A percentile compares a stretch with the other conserved stretches of the same genome.
Conservation (phyloP, 306 rosid species). For the Rubus idaeus region DNA sequence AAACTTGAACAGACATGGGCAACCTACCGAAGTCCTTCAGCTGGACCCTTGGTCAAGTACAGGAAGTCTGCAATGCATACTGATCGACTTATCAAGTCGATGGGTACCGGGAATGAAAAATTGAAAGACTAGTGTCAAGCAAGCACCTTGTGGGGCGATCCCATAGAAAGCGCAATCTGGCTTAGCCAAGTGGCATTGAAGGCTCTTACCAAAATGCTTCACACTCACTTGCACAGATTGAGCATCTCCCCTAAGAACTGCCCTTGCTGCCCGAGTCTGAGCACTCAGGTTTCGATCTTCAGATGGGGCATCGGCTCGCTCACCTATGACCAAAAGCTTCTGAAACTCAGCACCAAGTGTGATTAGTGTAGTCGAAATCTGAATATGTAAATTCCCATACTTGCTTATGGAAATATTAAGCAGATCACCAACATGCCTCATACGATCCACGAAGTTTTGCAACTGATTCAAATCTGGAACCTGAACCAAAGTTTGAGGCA, state of each 20-base stretch:
- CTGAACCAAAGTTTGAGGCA: slow-evolving; percentile 90
- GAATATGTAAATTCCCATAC: slow-evolving; percentile 74
- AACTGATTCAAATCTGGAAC: slow-evolving; percentile 83
- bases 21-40: slow-evolving; percentile 27
- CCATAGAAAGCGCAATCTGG: slow-evolving; percentile 99
- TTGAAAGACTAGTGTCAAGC: slow-evolving; percentile 67
- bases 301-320: slow-evolving; percentile 60
- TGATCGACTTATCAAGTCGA: slow-evolving; percentile 85
- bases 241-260: slow-evolving; percentile 72
- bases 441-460: slow-evolving; percentile 84
- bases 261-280: slow-evolving; percentile 63
- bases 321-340: slow-evolving; percentile 74
- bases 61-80: slow-evolving; percentile 95
- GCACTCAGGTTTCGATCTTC: slow-evolving; percentile 78
- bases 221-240: slow-evolving; percentile 89
- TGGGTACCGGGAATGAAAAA: slow-evolving; percentile 74
- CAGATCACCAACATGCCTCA: slow-evolving; percentile 83
- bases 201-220: slow-evolving; percentile 89
- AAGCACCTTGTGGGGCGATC: slow-evolving; percentile 73
- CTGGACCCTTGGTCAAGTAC: slow-evolving; percentile 74
- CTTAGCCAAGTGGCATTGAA: slow-evolving; percentile 82
- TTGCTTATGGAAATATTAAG: slow-evolving; percentile 74
- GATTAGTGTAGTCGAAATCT: slow-evolving; percentile 77
- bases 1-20: not conserved
- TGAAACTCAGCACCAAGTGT: slow-evolving; percentile 85